phyloP scores from a whole-genome alignment of 2,329 filamentous ascomycete species.

The Chaetomiaceae sp. region DNA sequence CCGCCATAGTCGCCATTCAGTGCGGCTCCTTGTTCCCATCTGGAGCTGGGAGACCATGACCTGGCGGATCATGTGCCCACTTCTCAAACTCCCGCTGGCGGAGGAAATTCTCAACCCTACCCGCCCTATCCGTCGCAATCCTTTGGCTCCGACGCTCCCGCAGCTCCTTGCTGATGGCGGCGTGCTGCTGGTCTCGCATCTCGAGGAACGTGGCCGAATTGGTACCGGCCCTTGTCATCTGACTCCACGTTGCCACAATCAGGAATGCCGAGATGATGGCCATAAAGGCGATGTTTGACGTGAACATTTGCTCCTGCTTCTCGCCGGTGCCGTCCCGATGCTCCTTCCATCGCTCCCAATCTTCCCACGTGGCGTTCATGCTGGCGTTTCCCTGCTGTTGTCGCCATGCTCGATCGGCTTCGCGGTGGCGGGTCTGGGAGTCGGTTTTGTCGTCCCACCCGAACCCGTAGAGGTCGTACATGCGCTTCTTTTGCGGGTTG shows the following conservation, averaged over 20 bases:
- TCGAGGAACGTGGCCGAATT: conserved; percentile 60
- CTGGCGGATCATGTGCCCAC: conserved; percentile 26
- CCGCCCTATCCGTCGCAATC: conserved; percentile 51
- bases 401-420: conserved; percentile 46
- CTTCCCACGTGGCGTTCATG: conserved; percentile 92
- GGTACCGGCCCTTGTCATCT: conserved; percentile 64
- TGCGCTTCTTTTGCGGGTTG: conserved; percentile 68
- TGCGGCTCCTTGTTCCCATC: not conserved
- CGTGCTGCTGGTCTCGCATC: conserved; percentile 60
- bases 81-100: conserved; percentile 56
- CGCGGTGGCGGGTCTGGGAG: conserved; percentile 35
- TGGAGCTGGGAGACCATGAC: conserved; percentile 7
- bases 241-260: conserved; percentile 64
- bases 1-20: not conserved
- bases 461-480: conserved; percentile 76
- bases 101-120: conserved; percentile 73
- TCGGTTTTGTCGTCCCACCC: conserved; percentile 71
- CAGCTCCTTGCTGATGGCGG: conserved; percentile 59
- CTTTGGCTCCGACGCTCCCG: conserved; percentile 48
- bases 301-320: conserved; percentile 55
- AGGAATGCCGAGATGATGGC: conserved; percentile 66
- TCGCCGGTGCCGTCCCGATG: conserved; percentile 44
- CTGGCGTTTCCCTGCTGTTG: conserved; percentile 44
- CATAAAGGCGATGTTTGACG: conserved; percentile 76
- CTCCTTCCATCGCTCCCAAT: conserved; percentile 82